Percentiles rank a stretch among this genome's conserved stretches.
phyloP scores from a whole-genome alignment of 192 early-diverging fungal species.

The Coemansia sp. region DNA sequence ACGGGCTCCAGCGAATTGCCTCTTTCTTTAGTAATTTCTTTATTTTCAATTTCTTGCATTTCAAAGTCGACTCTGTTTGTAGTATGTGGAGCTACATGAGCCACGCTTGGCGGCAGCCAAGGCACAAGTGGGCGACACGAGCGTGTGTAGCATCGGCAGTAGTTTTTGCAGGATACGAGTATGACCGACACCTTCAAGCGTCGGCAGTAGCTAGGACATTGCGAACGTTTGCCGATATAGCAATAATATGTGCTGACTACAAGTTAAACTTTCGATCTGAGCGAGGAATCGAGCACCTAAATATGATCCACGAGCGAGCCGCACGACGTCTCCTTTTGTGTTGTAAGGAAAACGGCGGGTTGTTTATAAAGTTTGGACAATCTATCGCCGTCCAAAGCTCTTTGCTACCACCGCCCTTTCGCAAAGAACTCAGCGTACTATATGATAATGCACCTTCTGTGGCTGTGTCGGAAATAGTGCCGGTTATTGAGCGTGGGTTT shows the following conservation, averaged over 20 bases:
- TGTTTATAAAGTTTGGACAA: conserved; percentile 92
- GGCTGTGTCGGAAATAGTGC: conserved; percentile 63
- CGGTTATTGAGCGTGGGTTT: conserved; percentile 74
- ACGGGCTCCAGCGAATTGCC: not conserved
- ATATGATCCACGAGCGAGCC: conserved; percentile 72
- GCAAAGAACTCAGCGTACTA: conserved; percentile 64
- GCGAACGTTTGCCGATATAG: conserved; percentile 42
- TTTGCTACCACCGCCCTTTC: conserved; percentile 67
- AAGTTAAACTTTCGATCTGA: conserved; percentile 80
- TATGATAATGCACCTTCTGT: conserved; percentile 86
- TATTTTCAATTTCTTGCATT: not conserved
- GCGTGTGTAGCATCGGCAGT: conserved; percentile 16
- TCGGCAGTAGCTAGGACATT: conserved; percentile 45
- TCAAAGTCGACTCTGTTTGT: not conserved
- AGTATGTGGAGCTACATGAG: not conserved
- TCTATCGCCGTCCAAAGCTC: conserved; percentile 71
- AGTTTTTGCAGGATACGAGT: conserved; percentile 26
- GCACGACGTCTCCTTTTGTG: conserved; percentile 74
- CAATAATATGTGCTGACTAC: conserved; percentile 64
- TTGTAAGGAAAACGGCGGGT: conserved; percentile 82
- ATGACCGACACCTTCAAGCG: conserved; percentile 49
- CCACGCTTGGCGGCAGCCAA: not conserved
- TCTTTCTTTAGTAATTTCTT: not conserved
- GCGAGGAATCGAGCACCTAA: conserved; percentile 60
- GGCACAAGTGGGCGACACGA: not conserved